Evolutionary conservation across 495 filamentous ascomycete genomes (phyloP).

Genomic region (Neurospora terricola): DNA sequence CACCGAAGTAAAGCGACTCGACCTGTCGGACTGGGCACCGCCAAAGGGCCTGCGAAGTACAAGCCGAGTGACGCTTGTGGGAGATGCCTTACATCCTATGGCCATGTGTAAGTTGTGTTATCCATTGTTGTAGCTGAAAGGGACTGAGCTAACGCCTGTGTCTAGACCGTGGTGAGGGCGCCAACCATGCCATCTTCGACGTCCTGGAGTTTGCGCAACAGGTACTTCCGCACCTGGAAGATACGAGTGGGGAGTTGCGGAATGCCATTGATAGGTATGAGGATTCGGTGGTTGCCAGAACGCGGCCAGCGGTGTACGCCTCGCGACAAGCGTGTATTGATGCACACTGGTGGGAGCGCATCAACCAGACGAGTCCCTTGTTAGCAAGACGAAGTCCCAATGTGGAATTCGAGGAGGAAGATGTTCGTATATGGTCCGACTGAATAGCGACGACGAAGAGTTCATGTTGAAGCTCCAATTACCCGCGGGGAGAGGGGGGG

Average conservation of each 20-base stretch:
- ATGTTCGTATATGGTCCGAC: neutral
- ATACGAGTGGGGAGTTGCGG: slow-evolving; percentile 3
- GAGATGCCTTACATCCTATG: slow-evolving; percentile 57
- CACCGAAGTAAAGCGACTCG: slow-evolving; percentile 39
- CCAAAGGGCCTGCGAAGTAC: slow-evolving; percentile 14
- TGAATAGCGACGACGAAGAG: neutral
- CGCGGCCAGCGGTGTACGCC: slow-evolving; percentile 40
- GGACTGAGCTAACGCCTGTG: neutral
- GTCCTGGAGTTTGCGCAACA: slow-evolving; percentile 22
- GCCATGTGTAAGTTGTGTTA: slow-evolving; percentile 43
- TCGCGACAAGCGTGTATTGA: slow-evolving; percentile 54
- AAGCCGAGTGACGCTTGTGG: slow-evolving; percentile 41
- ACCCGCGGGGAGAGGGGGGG: neutral
- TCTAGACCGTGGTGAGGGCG: slow-evolving; percentile 34
- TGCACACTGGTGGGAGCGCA: slow-evolving; percentile 45
- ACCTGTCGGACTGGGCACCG: slow-evolving; percentile 46
- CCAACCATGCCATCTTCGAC: slow-evolving; percentile 34
- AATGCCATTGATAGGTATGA: slow-evolving; percentile 40
- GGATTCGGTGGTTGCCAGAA: slow-evolving; percentile 37
- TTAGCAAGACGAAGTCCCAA: slow-evolving; percentile 23
- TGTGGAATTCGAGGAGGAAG: slow-evolving; percentile 19
- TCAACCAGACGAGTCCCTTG: slow-evolving; percentile 23
- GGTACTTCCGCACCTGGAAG: slow-evolving; percentile 6
- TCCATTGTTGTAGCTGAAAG: neutral
- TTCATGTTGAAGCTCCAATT: neutral